These are phyloP conservation scores for Raffaelea ambrosiae DNA, from an alignment of 2,329 filamentous ascomycete species.

Conservation along the genomic window DNA sequence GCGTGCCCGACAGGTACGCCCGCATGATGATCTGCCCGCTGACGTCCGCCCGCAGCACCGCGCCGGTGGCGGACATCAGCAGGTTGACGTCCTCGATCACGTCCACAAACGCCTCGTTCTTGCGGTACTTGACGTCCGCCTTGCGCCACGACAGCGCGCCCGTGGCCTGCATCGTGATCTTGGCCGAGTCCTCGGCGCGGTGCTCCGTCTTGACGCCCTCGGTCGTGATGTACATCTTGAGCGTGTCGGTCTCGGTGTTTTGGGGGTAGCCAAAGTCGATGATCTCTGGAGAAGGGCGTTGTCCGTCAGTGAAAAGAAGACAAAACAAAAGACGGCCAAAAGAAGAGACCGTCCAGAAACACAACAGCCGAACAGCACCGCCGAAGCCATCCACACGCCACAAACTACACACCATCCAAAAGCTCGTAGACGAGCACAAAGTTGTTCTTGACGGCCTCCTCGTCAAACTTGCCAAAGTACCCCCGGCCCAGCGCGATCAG, in stretches of 20 bases:
- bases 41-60: slow-evolving; percentile 89
- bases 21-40: slow-evolving; percentile 98
- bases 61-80: slow-evolving; percentile 96
- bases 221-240: slow-evolving; percentile 99
- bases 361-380: too few species aligned
- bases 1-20: slow-evolving; percentile 90
- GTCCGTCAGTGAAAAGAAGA: slow-evolving; percentile 24
- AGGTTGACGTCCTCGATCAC: slow-evolving; percentile 99
- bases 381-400: not conserved
- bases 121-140: slow-evolving; percentile 96
- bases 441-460: slow-evolving; percentile 99
- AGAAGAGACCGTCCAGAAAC: not conserved
- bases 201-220: slow-evolving; percentile 93
- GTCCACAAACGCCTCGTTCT: slow-evolving; percentile 98
- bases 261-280: slow-evolving; percentile 98
- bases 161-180: slow-evolving; percentile 98
- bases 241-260: slow-evolving; percentile 95
- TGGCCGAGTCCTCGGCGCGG: slow-evolving; percentile 83
- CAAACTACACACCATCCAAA: slow-evolving; percentile 60
- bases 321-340: not conserved
- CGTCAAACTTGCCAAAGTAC: slow-evolving; percentile 98
- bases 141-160: slow-evolving; percentile 95
- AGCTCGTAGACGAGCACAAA: slow-evolving; percentile 98
- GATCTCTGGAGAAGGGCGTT: too few species aligned
- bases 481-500: slow-evolving; percentile 83